Percentiles rank a stretch among this genome's conserved stretches.
These are phyloP conservation scores for Trichoderma gamsii DNA, from an alignment of 495 filamentous ascomycete genomes.

Conservation along the genomic window DNA sequence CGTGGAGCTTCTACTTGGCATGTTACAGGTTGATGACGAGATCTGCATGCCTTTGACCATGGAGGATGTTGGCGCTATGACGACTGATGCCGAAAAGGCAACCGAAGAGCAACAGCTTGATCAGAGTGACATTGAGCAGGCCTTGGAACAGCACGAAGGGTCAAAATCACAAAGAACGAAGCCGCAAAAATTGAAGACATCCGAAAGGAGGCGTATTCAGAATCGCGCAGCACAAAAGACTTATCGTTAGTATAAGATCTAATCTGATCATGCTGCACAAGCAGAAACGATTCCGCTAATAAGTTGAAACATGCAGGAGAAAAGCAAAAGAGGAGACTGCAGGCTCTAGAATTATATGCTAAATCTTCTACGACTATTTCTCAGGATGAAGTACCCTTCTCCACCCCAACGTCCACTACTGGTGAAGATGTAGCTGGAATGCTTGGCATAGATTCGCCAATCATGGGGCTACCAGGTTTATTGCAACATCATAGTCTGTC, in stretches of 20 bases:
- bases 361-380: background rate
- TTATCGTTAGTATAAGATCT: background rate
- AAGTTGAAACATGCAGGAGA: background rate
- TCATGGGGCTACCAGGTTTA: background rate
- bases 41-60: background rate
- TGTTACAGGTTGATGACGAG: background rate
- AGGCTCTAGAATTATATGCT: background rate
- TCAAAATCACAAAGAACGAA: background rate
- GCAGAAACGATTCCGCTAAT: background rate
- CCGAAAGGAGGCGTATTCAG: conserved; percentile 13
- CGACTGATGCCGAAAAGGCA: background rate
- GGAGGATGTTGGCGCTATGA: background rate
- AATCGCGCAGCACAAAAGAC: conserved; percentile 15
- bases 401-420: background rate
- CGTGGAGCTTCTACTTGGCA: background rate
- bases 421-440: background rate
- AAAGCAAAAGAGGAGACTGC: background rate
- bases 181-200: background rate
- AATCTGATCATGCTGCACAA: background rate
- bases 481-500: background rate
- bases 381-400: background rate
- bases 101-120: background rate
- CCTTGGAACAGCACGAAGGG: no score
- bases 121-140: background rate
- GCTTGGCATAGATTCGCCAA: background rate